Base-by-base conservation (phyloP, 2,329 filamentous ascomycete genomes). In the Verticillium klebahnii region DNA sequence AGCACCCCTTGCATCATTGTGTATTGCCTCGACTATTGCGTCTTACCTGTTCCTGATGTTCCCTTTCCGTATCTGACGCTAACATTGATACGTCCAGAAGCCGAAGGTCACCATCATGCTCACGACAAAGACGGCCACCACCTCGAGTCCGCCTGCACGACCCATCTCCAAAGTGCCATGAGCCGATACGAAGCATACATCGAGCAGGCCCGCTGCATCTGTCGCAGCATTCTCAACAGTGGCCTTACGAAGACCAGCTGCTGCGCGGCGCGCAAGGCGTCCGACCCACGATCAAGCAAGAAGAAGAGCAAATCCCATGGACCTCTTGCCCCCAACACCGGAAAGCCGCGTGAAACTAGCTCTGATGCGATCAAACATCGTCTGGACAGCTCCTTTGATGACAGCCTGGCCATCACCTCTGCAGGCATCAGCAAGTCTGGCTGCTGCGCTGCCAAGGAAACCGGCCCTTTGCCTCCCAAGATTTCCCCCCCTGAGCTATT, bases 131-230 rank as follows among this genome's bases (percentile, higher is more conserved):
- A 70, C 56, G 69, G 70, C 32, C 64, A 67, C 5, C 70, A 69
- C 54, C 66, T 61, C 2, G 62, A 63, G 11, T 64, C 66, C 7
- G 73, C 74, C 8, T 76, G 74, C 56, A 69, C 59, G 40, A 68
- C 69, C 36, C 74, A 76, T 57, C 67, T 75, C 1, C 62, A 64
- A 57, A 69, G 67, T 29, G 74, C 74, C 1, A 73, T 75, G 55
- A 69, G 74, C 19, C 70, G 72, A 55, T 75, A 76, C 58, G 71
- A 67, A 62, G 69, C 68, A 60, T 74, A 75, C 57, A 69, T 76
- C n/a, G 70, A 74, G 54, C 68, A 70, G 11, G 72, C 72, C n/a
- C 73, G 73, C 2, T 76, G 74, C 66, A 75, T 76, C 63, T 76
- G 74, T 64, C 73, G 72, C 39, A 70, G 66, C 58, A 67, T 75